Evolutionary conservation across 306 rosid species (phyloP).

Genomic region (Vigna hirtella): DNA sequence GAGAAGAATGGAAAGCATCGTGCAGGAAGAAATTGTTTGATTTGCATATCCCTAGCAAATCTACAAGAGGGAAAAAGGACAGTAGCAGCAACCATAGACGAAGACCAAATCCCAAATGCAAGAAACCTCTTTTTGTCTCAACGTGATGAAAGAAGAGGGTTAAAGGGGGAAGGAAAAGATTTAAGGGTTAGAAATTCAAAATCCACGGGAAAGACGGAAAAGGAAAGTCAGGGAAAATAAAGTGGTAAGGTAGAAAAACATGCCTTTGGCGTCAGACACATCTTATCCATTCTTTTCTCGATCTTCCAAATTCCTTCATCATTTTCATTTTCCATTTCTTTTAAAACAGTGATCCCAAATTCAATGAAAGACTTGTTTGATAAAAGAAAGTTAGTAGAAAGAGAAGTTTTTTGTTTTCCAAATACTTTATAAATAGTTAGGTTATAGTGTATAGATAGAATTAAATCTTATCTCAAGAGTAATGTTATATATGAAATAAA

Average conservation of each 20-base stretch:
- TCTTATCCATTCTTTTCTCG: constrained; percentile 28
- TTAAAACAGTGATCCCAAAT: neutral
- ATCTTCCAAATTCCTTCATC: neutral
- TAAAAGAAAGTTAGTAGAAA: no score
- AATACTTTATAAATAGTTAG: no score
- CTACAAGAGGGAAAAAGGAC: neutral
- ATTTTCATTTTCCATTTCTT: constrained; percentile 17
- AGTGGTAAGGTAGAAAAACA: constrained; percentile 42
- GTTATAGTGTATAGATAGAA: no score
- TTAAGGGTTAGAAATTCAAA: constrained; percentile 8
- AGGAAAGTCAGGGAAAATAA: constrained; percentile 34
- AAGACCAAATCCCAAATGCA: constrained; percentile 49
- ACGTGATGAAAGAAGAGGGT: constrained; percentile 36
- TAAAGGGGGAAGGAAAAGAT: constrained; percentile 27
- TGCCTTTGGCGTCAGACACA: constrained; percentile 46
- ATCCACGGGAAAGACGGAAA: constrained; percentile 48
- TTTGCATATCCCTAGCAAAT: constrained; percentile 17
- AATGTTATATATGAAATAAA: no score
- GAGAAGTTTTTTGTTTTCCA: no score
- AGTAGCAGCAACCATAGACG: neutral
- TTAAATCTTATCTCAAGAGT: no score
- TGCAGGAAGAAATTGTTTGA: neutral
- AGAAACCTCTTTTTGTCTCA: constrained; percentile 48
- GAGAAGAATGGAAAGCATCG: neutral
- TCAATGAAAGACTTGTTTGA: no score